These are phyloP conservation scores for Parasitella parasitica DNA, from an alignment of 371 early-diverging fungal genomes.

Conservation along the genomic window DNA sequence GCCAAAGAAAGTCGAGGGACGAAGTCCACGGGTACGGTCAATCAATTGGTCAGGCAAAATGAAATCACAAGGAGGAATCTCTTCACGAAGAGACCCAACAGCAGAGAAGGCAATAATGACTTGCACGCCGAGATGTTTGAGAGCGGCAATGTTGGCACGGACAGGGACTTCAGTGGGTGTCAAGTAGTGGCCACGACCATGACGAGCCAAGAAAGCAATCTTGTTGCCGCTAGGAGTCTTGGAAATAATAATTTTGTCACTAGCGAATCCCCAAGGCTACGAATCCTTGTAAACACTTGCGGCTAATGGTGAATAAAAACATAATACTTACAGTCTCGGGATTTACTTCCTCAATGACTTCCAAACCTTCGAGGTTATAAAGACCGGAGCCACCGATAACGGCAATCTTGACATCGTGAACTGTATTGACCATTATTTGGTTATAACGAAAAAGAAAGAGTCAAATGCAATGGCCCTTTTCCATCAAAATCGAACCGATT, in stretches of 20 bases:
- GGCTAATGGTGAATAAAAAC: not conserved
- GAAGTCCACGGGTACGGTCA: slow-evolving; percentile 94
- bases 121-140: slow-evolving; percentile 91
- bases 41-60: slow-evolving; percentile 92
- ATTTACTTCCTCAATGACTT: slow-evolving; percentile 79
- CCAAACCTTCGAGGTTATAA: slow-evolving; percentile 87
- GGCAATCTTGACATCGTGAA: slow-evolving; percentile 75
- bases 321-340: slow-evolving; percentile 76
- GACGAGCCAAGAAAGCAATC: slow-evolving; percentile 96
- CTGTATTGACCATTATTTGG: slow-evolving; percentile 21
- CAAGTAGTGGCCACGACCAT: slow-evolving; percentile 89
- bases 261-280: slow-evolving; percentile 93
- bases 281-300: not conserved
- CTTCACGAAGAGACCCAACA: slow-evolving; percentile 90
- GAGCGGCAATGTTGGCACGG: slow-evolving; percentile 96
- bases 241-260: slow-evolving; percentile 73
- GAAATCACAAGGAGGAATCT: slow-evolving; percentile 93
- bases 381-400: slow-evolving; percentile 96
- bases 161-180: slow-evolving; percentile 91
- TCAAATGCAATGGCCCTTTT: not conserved
- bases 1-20: slow-evolving; percentile 88
- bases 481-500: not conserved
- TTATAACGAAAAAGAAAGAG: not conserved
- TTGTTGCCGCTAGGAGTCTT: slow-evolving; percentile 72
- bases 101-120: slow-evolving; percentile 95